Base-by-base conservation (phyloP, 371 early-diverging fungal species). In the Actinomortierella ambigua region DNA sequence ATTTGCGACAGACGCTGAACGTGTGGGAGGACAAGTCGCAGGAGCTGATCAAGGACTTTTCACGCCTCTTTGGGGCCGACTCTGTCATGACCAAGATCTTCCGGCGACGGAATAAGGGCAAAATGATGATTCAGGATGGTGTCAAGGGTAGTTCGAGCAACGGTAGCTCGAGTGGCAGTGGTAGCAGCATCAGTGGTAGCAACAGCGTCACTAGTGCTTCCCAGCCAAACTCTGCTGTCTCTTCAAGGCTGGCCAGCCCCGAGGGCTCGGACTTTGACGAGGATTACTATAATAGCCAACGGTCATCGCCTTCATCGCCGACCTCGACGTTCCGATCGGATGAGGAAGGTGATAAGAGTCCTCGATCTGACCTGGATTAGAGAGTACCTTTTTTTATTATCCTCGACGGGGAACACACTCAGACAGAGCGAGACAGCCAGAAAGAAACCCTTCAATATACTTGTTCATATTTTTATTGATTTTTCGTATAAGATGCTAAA, bases 21-120 rank as follows among this genome's bases (percentile, higher is more conserved):
- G 76, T 85, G 44, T 92, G 92, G 92, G 92, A 92, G 64, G 84
- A 82, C 39, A 77, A 87, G 39, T 87, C 88, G 41, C 88, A 90
- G 57, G 91, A 91, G 57, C 80, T 89, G 46, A 81, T 91, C 11
- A 77, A 85, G 23, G 89, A 83, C 17, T 92, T 93, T 68, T 81
- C 87, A 17, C 81, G 82, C 43, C 75, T 86, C 66, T 93, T 93
- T 78, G 91, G 89, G 11, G 82, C 83, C 3, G 87, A 89, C 58
- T 73, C 80, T 41, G 81, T 85, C n/a, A 80, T 88, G 73, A 73
- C 65, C 63, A 73, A 73, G 67, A 73, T 73, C 76, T 79, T 69
- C 64, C 64, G 59, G 51, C 59, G 65, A 40, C 68, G 67, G 43
- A 59, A 57, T 20, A 65, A 57, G 39, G 63, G 55, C 27, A 39